Evolutionary conservation across 805 yeast genomes (phyloP).

Genomic region (Nakazawaea ernobii): DNA sequence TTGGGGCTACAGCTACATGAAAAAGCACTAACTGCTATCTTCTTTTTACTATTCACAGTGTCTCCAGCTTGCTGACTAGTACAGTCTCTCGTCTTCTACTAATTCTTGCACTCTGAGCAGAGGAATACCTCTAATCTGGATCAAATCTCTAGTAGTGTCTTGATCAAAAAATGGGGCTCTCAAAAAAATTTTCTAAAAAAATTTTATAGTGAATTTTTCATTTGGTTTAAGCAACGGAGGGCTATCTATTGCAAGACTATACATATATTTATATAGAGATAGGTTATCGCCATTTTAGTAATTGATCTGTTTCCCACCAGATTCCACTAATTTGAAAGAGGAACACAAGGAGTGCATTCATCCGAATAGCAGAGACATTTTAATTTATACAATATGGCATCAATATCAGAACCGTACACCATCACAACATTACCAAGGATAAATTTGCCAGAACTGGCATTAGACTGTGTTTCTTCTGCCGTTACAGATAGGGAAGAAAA

Average conservation of each 20-base stretch:
- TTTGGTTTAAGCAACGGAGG: not conserved
- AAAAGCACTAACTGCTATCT: too few relatives aligned
- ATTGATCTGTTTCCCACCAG: too few relatives aligned
- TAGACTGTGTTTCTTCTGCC: conserved; percentile 1
- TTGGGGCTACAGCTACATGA: not conserved
- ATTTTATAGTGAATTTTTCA: conserved; percentile 3
- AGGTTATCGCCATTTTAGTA: not conserved
- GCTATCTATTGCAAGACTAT: too few relatives aligned
- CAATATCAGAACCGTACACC: conserved; percentile 11
- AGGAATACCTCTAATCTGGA: too few relatives aligned
- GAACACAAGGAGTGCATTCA: too few relatives aligned
- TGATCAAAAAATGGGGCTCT: not conserved
- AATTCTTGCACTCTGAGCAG: too few relatives aligned
- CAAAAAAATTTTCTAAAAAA: not conserved
- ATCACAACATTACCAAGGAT: conserved; percentile 9
- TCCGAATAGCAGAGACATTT: not conserved
- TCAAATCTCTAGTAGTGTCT: not conserved
- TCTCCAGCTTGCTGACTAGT: too few relatives aligned
- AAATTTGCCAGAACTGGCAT: not conserved
- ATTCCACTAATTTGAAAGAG: too few relatives aligned
- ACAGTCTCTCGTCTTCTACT: too few relatives aligned
- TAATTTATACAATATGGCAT: not conserved
- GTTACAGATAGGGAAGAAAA: conserved; percentile 19
- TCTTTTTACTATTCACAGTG: too few relatives aligned
- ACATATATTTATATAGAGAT: not conserved